Evolutionary conservation across 495 filamentous ascomycete genomes (phyloP), one percentile per base, ranked within the genome.

Genomic region (Daldinia decipiens): DNA sequence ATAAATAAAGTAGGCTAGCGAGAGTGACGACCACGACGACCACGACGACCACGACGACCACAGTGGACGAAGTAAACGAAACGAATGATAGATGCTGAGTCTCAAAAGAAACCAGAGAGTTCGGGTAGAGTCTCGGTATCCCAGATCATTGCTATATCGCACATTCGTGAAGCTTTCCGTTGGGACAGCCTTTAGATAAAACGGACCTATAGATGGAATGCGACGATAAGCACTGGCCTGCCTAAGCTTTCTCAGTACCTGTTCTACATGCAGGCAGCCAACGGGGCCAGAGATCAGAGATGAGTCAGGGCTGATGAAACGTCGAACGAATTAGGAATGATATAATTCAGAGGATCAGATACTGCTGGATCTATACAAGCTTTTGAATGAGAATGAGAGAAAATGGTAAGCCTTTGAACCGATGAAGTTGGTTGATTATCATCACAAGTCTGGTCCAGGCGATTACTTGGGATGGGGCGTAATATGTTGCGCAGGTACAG

Each of bases 91-190:
- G 55, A 73, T 69, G 61, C 51, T 29, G 47, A 58, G 64, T 54
- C 64, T 68, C 70, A 68, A 72, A 45, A 43, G 26, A 56, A 72
- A 72, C 70, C 56, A 61, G 60, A 61, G 26, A 65, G 65, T 73
- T 66, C 61, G 27, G 15, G 39, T 17, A 53, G 26, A 13, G 36
- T 39, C 11, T 68, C 31, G 39, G 51, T 65, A 50, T 66, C 65
- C 61, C 60, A 65, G 70, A 68, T 59, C 70, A 73, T 73, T 50
- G 70, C 70, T 73, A 54, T 62, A 53, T 68, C n/a, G 34, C 56
- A 68, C 56, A 73, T 73, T 69, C 61, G 57, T 58, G 58, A 61
- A 55, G 32, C 47, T 63, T 34, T 43, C 53, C 50, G 63, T 71
- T 53, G 34, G 38, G 32, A 57, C 31, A 59, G 56, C 8, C 52